These are phyloP conservation scores for Aureobasidium sp. DNA, from an alignment of 2,329 filamentous ascomycete genomes.

Conservation along the genomic window DNA sequence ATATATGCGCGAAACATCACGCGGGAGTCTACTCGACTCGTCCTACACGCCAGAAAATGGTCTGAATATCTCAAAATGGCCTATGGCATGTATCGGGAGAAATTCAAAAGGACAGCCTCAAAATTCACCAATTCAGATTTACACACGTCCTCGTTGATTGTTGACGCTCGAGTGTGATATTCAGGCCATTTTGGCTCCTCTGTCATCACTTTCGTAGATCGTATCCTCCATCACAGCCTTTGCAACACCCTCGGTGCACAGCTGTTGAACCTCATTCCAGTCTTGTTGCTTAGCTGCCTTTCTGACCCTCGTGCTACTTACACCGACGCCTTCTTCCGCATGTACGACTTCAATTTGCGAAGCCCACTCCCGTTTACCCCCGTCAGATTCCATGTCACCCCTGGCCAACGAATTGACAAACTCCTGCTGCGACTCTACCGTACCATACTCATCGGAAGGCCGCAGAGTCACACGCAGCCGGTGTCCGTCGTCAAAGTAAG, in stretches of 20 bases:
- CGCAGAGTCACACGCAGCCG: conserved; percentile 56
- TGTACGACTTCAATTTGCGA: conserved; percentile 51
- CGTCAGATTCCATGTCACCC: conserved; percentile 41
- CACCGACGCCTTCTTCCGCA: conserved; percentile 37
- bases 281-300: conserved; percentile 43
- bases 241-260: conserved; percentile 51
- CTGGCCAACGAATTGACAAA: conserved; percentile 45
- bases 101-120: not conserved
- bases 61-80: not conserved
- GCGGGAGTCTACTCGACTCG: not conserved
- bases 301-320: conserved; percentile 55
- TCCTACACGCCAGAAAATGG: not conserved
- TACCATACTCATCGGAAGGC: conserved; percentile 52
- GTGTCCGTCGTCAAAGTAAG: conserved; percentile 53
- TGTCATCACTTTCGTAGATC: conserved; percentile 43
- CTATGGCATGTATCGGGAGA: not conserved
- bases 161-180: conserved; percentile 18
- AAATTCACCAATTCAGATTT: not conserved
- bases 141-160: not conserved
- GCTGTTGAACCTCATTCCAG: conserved; percentile 37
- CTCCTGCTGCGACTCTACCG: conserved; percentile 42
- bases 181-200: conserved; percentile 17
- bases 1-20: not conserved
- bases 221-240: conserved; percentile 48
- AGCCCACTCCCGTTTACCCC: conserved; percentile 51